Evolutionary conservation across 2,329 filamentous ascomycete genomes (phyloP).

Genomic region (Xylariaceae sp.): DNA sequence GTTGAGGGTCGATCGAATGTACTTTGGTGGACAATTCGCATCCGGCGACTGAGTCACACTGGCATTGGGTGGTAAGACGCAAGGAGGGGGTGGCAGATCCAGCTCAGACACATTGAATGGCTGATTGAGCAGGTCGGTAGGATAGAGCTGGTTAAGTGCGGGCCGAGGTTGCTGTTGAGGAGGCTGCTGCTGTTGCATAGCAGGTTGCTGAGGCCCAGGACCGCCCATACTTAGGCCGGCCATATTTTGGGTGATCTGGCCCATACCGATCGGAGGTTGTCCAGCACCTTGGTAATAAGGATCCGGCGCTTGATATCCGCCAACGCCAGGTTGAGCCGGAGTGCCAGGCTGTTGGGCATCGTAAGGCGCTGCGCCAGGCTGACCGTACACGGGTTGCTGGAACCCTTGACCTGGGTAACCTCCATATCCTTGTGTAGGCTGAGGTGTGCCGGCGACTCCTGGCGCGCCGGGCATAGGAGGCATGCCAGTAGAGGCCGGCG

Average conservation of each 20-base stretch:
- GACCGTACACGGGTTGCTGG: constrained; percentile 31
- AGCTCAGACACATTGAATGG: constrained; percentile 93
- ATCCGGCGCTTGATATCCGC: constrained; percentile 65
- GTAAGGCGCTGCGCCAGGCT: constrained; percentile 32
- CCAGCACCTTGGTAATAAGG: constrained; percentile 59
- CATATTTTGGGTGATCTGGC: constrained; percentile 78
- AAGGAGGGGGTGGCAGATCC: constrained; percentile 84
- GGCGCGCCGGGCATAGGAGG: constrained; percentile 28
- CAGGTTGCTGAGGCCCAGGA: constrained; percentile 49
- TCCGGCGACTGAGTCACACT: constrained; percentile 87
- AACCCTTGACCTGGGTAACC: constrained; percentile 48
- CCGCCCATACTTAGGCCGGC: constrained; percentile 77
- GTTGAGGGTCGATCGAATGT: constrained; percentile 91
- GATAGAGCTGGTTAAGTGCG: constrained; percentile 81
- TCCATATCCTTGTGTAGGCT: constrained; percentile 49
- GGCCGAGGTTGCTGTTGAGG: constrained; percentile 44
- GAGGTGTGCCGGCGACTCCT: constrained; percentile 32
- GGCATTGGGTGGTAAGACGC: constrained; percentile 83
- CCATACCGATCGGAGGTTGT: constrained; percentile 47
- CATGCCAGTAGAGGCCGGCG: constrained; percentile 35
- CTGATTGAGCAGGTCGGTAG: constrained; percentile 85
- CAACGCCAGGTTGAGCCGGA: constrained; percentile 41
- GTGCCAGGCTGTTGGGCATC: constrained; percentile 36
- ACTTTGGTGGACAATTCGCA: constrained; percentile 90
- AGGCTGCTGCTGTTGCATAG: constrained; percentile 44